These are phyloP conservation scores for Sicyos baderoa DNA, from an alignment of 306 rosid genomes.

Conservation along the genomic window DNA sequence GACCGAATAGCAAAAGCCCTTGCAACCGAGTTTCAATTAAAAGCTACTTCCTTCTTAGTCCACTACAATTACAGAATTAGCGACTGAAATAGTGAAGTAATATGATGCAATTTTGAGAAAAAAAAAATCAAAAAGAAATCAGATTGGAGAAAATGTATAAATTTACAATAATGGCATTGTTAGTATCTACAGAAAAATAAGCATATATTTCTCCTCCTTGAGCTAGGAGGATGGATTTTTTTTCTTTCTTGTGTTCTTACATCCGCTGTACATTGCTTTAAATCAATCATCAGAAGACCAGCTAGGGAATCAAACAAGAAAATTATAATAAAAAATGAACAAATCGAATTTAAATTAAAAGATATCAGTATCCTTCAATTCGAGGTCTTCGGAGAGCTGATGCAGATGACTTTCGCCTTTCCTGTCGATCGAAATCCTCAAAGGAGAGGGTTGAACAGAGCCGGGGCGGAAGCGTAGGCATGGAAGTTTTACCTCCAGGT, in stretches of 20 bases:
- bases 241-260: neutral
- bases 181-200: conserved; percentile 11
- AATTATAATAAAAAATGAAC: conserved; percentile 16
- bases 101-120: no score
- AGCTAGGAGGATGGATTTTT: conserved; percentile 1
- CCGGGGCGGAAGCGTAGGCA: conserved; percentile 42
- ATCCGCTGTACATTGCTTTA: conserved; percentile 18
- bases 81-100: neutral
- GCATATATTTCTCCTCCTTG: conserved; percentile 7
- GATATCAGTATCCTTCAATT: conserved; percentile 86
- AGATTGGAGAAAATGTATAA: neutral
- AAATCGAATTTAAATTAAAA: conserved; percentile 29
- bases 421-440: conserved; percentile 68
- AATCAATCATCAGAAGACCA: conserved; percentile 15
- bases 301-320: neutral
- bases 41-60: no score
- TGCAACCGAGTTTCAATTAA: no score
- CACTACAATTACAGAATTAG: no score
- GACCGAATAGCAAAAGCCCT: no score
- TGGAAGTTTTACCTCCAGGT: conserved; percentile 49
- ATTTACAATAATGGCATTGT: conserved; percentile 11
- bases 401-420: conserved; percentile 71
- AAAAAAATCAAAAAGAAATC: neutral
- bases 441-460: conserved; percentile 59
- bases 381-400: conserved; percentile 60